phyloP scores from a whole-genome alignment of 1,139 yeast genomes.

The Yamadazyma membranifaciens region DNA sequence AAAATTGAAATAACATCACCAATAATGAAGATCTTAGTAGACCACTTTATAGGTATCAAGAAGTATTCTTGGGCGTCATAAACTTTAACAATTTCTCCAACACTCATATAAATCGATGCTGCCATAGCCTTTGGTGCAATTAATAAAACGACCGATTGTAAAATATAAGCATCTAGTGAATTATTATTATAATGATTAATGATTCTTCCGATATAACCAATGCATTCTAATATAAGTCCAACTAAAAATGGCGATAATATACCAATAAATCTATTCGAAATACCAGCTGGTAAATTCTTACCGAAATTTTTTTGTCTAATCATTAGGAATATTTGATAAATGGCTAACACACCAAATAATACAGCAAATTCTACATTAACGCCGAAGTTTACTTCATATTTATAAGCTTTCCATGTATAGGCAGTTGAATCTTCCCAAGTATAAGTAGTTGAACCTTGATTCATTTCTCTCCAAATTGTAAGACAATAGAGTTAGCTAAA shows the following conservation, averaged over 20 bases:
- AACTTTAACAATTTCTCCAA: conserved; percentile 31
- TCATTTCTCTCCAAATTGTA: too few relatives aligned
- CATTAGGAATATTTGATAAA: neutral
- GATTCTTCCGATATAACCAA: conserved; percentile 35
- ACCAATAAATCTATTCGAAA: conserved; percentile 5
- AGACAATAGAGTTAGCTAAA: too few relatives aligned
- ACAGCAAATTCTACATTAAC: conserved; percentile 4
- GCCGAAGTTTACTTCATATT: too few relatives aligned
- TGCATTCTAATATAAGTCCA: conserved; percentile 24
- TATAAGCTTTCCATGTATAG: too few relatives aligned
- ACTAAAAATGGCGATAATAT: conserved; percentile 20
- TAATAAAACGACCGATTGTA: conserved; percentile 30
- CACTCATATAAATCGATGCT: conserved; percentile 44
- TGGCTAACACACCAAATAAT: conserved; percentile 1
- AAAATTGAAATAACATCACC: conserved; percentile 43
- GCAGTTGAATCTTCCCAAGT: too few relatives aligned
- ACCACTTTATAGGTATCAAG: conserved; percentile 26
- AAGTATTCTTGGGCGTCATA: conserved; percentile 26
- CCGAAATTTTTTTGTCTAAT: neutral
- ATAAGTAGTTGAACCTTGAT: too few relatives aligned
- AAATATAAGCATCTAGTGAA: conserved; percentile 26
- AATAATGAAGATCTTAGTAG: conserved; percentile 40
- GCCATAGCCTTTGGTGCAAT: conserved; percentile 46
- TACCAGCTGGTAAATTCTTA: conserved; percentile 1
- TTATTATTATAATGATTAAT: conserved; percentile 17